Base-by-base conservation (phyloP, 129 eudicot genomes). In the Lactuca saligna region DNA sequence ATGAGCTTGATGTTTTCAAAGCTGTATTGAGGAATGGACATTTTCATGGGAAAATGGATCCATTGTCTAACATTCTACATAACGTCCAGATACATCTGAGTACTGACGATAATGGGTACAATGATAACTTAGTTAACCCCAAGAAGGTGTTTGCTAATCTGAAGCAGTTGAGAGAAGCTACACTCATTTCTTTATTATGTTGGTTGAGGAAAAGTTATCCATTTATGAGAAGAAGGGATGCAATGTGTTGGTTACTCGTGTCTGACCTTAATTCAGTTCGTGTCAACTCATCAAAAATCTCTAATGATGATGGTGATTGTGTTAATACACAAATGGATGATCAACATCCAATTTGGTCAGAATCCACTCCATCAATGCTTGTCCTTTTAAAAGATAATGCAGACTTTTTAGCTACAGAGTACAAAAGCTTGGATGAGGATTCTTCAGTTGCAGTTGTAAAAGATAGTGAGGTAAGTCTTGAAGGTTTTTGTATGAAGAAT, bases 11-110 rank as follows among this genome's bases (percentile, higher is more conserved):
- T 48, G 87, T 90, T 2, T 68, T 85, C 71, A 83, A 75, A 57
- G 95, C 97, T 10, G 65, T 94, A 44, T 61, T 89, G 66, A 87
- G 85, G 58, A 89, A 89, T 61, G 99, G 97, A 17, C 97, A 89
- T 83, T 89, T 96, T 73, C 87, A 85, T 82, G 95, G 93, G 63
- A 90, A 97, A 34, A 85, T 87, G 97, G 97, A 89, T 81, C 96
- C 85, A 4, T 75, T 94, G 82, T 83, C 88, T 64, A 94, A 94
- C 61, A 80, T 94, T 14, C 49, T 94, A 78, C 90, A 89, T 63
- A 94, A 25, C 87, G 59, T 54, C 93, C 0, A 66, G 2, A 25
- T 25, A 25, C 1, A 89, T 76, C 78, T 94, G 64, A 94, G 74
- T 68, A 77, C 85, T 61, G 87, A 72, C 69, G 48, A 68, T 25